Evolutionary conservation across 768 basidiomycete genomes (phyloP).

Genomic region (Exsudoporus frostii): DNA sequence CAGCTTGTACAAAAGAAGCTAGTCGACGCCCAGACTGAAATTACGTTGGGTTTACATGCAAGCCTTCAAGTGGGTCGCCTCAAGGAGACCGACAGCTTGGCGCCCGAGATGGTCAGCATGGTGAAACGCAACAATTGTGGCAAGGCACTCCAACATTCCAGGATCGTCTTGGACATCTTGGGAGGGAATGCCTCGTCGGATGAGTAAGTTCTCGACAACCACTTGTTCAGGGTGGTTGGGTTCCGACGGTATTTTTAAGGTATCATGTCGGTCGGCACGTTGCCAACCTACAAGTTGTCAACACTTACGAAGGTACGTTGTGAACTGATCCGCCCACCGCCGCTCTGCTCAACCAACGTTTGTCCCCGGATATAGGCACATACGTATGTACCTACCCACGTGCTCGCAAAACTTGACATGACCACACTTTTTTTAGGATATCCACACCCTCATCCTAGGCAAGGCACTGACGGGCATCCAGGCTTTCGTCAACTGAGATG

Average conservation of each 20-base stretch:
- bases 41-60: constrained; percentile 71
- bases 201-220: constrained; percentile 53
- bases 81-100: constrained; percentile 69
- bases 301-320: constrained; percentile 83
- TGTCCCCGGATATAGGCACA: constrained; percentile 43
- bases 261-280: constrained; percentile 95
- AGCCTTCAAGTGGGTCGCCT: constrained; percentile 81
- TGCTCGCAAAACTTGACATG: background rate
- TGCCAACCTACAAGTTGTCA: constrained; percentile 92
- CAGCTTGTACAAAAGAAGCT: constrained; percentile 98
- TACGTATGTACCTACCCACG: constrained; percentile 40
- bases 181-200: constrained; percentile 94
- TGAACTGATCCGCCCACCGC: background rate
- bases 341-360: constrained; percentile 3
- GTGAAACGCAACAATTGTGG: constrained; percentile 96
- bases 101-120: constrained; percentile 93
- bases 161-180: constrained; percentile 82
- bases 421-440: constrained; percentile 52
- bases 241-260: constrained; percentile 36
- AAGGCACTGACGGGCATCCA: constrained; percentile 88
- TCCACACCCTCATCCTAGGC: constrained; percentile 89
- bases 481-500: constrained; percentile 69
- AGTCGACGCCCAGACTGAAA: constrained; percentile 88
- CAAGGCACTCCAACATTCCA: constrained; percentile 81
- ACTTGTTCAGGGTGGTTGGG: background rate